phyloP scores from a whole-genome alignment of 2,329 filamentous ascomycete genomes.

The Venturia pyrina region DNA sequence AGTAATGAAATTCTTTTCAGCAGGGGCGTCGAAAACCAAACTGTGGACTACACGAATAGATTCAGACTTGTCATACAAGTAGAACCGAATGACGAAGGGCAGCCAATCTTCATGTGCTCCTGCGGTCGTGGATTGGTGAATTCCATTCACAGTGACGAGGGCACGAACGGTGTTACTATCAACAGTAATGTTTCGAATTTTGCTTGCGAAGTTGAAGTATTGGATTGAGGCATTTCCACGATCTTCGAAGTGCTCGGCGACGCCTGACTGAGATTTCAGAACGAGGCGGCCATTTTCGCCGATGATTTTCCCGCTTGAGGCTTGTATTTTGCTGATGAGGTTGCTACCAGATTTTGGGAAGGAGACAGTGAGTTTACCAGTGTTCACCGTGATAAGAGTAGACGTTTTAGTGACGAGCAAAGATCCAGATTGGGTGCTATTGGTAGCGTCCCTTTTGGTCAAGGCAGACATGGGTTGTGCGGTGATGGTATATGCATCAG shows the following conservation, averaged over 20 bases:
- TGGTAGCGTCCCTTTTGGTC: neutral
- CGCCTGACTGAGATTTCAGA: conserved; percentile 41
- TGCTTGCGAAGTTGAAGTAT: conserved; percentile 39
- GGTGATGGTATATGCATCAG: conserved; percentile 19
- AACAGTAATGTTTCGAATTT: conserved; percentile 41
- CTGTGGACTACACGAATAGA: conserved; percentile 46
- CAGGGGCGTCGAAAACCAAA: conserved; percentile 44
- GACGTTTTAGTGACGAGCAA: neutral
- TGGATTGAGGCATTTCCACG: conserved; percentile 27
- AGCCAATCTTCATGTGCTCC: conserved; percentile 38
- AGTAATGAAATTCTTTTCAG: conserved; percentile 41
- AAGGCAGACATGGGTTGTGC: neutral
- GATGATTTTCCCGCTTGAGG: conserved; percentile 30
- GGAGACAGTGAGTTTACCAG: conserved; percentile 23
- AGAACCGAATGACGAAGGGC: conserved; percentile 47
- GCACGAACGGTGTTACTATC: conserved; percentile 33
- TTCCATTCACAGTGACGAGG: conserved; percentile 38
- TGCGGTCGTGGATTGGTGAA: conserved; percentile 23
- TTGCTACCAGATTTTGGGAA: conserved; percentile 25
- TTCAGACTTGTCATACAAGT: conserved; percentile 48
- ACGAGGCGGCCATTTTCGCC: conserved; percentile 35
- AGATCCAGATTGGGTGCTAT: neutral
- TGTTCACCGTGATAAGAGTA: conserved; percentile 10
- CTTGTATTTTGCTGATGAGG: conserved; percentile 23
- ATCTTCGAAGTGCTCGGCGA: conserved; percentile 31